Conservation (phyloP, 139 green algal species). For the Chlamydomonas sphaeroides region DNA sequence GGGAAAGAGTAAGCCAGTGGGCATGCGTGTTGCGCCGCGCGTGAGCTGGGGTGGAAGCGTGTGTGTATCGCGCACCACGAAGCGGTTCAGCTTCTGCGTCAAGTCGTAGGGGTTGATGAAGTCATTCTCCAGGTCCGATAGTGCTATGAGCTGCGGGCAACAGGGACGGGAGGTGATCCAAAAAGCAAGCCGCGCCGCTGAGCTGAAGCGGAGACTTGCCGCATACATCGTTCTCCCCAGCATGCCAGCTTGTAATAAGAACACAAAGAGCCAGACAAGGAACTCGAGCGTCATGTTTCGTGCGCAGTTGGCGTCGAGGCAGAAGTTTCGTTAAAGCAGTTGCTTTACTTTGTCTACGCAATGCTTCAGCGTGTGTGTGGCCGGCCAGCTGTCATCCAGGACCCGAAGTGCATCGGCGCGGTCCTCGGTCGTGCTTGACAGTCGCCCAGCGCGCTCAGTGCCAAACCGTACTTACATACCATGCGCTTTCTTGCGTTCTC, state of each 20-base stretch:
- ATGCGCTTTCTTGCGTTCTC: slow-evolving; percentile 20
- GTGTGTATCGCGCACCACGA: slow-evolving; percentile 75
- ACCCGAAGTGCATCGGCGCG: too few species aligned
- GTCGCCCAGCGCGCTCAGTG: too few species aligned
- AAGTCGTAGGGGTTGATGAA: slow-evolving; percentile 91
- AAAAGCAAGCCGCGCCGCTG: not conserved
- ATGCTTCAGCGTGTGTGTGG: too few species aligned
- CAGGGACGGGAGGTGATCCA: not conserved
- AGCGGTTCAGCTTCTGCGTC: slow-evolving; percentile 71
- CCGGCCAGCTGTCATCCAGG: too few species aligned
- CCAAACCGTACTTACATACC: too few species aligned
- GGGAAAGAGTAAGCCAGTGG: not conserved
- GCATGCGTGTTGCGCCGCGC: not conserved
- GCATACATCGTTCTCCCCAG: slow-evolving; percentile 76
- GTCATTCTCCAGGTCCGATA: slow-evolving; percentile 89
- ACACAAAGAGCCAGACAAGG: slow-evolving; percentile 60
- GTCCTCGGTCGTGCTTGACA: too few species aligned
- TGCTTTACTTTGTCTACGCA: too few species aligned
- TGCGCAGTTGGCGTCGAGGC: too few species aligned
- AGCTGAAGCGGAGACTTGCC: slow-evolving; percentile 37
- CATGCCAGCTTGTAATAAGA: slow-evolving; percentile 67
- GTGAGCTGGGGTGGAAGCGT: too few species aligned
- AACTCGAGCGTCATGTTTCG: slow-evolving; percentile 47
- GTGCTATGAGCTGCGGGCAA: slow-evolving; percentile 75
- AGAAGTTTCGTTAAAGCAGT: too few species aligned